A percentile compares a stretch with the other conserved stretches of the same genome.
Conservation (phyloP, 257 asterid genomes). For the Voacanga thouarsii region DNA sequence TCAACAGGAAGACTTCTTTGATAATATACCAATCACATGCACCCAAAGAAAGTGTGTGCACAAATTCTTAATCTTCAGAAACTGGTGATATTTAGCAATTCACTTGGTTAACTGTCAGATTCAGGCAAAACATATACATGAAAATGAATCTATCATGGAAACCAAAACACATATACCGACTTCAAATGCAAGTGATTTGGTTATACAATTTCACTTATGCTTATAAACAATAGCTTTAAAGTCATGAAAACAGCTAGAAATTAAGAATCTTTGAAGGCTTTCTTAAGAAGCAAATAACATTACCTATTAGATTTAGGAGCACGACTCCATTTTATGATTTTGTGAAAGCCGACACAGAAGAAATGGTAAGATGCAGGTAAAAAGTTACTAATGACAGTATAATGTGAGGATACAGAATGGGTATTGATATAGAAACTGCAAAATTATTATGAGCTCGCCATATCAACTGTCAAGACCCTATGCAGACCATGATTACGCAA, state of each 20-base stretch:
- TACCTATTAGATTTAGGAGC: neutral
- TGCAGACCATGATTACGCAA: neutral
- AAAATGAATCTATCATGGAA: neutral
- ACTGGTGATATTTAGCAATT: no score
- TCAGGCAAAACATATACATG: neutral
- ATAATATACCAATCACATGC: no score
- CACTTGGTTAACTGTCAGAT: neutral
- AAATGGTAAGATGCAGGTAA: neutral
- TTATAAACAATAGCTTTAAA: neutral
- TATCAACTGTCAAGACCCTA: neutral
- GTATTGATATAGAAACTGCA: neutral
- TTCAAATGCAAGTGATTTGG: neutral
- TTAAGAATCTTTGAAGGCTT: neutral
- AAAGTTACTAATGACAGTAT: neutral
- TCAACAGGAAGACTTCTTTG: no score
- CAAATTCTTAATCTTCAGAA: no score
- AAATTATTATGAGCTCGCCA: neutral
- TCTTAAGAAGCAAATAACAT: neutral
- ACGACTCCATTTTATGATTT: neutral
- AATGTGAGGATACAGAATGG: neutral
- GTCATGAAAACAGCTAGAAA: neutral
- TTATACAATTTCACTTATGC: neutral
- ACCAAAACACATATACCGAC: neutral
- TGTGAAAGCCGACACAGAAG: neutral
- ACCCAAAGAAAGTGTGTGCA: no score